Evolutionary conservation across 1,284 basidiomycete species (phyloP), one percentile per base, ranked within the genome.

Genomic region (Apiotrichum veenhuisii): DNA sequence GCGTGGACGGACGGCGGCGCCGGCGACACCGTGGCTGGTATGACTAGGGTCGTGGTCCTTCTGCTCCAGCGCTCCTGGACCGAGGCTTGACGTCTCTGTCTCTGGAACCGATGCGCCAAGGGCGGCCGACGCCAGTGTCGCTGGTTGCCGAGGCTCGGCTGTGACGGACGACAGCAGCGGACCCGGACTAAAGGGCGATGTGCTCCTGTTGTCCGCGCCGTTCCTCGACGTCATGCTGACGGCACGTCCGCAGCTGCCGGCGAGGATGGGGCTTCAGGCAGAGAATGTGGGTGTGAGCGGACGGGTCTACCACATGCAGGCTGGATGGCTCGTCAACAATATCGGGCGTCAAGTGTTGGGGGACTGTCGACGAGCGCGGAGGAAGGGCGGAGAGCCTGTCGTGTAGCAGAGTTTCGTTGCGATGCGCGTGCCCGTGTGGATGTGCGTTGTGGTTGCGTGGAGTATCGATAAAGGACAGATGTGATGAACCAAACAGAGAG

Each of bases 211-310:
- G 20, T 44, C 42, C 42, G 12, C 23, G 5, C 42, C 46, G 46
- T 37, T 33, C 46, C 46, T 37, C 46, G 46, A 37, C 46, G 46
- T 37, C 46, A 48, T 48, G 46, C 46, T 48, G 33, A 23, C 43
- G 46, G 46, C 11, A 34, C n/a, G 30, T 46, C 45, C 45, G 45
- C 30, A 46, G 45, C 45, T 17, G 27, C 27, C 20, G n/a, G 27
- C 14, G 43, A n/a, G 43, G 43, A 42, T 38, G 37, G 37, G 7
- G 37, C 7, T 38, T 15, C 15, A 38, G 8, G 37, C 5, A 38
- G 37, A 38, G 5, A 5, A 17, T 38, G 30, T 30, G 30, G 30
- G 30, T 12, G 30, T 12, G 30, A 30, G 30, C 12, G 30, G 30
- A 30, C 12, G 30, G 30, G 30, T 30, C 12, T 30, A 12, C 5